Conservation (phyloP, 495 filamentous ascomycete species). For the Corynascus novoguineensis region DNA sequence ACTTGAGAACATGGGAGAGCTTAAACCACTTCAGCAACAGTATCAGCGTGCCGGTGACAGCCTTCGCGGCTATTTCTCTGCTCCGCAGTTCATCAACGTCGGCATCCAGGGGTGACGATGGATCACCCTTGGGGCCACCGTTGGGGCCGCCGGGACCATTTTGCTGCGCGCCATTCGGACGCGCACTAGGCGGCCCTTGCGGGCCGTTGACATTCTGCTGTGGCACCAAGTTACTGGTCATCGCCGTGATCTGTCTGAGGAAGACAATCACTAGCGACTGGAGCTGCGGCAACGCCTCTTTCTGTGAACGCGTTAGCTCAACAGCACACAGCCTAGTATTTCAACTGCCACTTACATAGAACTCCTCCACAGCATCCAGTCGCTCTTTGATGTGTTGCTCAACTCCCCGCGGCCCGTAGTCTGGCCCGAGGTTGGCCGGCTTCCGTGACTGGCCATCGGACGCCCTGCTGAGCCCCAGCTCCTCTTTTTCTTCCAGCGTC, state of each 20-base stretch:
- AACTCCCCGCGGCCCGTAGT: slow-evolving; percentile 48
- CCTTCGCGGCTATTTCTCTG: slow-evolving; percentile 84
- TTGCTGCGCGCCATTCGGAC: slow-evolving; percentile 33
- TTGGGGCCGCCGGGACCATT: slow-evolving; percentile 29
- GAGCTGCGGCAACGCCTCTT: slow-evolving; percentile 69
- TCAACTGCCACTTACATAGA: slow-evolving; percentile 67
- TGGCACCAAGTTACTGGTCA: slow-evolving; percentile 59
- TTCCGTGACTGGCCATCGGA: slow-evolving; percentile 25
- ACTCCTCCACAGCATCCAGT: slow-evolving; percentile 68
- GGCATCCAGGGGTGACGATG: slow-evolving; percentile 46
- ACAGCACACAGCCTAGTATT: slow-evolving; percentile 17
- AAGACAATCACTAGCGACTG: slow-evolving; percentile 94
- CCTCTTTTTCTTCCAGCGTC: slow-evolving; percentile 42
- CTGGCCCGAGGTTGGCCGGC: slow-evolving; percentile 31
- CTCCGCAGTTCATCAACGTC: slow-evolving; percentile 74
- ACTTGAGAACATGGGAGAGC: slow-evolving; percentile 88
- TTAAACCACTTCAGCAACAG: slow-evolving; percentile 95
- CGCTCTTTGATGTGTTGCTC: slow-evolving; percentile 55
- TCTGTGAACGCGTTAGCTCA: slow-evolving; percentile 40
- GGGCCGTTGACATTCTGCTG: slow-evolving; percentile 24
- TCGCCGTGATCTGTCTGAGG: slow-evolving; percentile 76
- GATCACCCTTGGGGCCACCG: slow-evolving; percentile 33
- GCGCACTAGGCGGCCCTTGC: slow-evolving; percentile 29
- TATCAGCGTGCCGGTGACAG: slow-evolving; percentile 77
- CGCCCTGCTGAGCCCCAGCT: slow-evolving; percentile 33